Conservation (phyloP, 2,329 filamentous ascomycete species). For the Fusarium sp. region DNA sequence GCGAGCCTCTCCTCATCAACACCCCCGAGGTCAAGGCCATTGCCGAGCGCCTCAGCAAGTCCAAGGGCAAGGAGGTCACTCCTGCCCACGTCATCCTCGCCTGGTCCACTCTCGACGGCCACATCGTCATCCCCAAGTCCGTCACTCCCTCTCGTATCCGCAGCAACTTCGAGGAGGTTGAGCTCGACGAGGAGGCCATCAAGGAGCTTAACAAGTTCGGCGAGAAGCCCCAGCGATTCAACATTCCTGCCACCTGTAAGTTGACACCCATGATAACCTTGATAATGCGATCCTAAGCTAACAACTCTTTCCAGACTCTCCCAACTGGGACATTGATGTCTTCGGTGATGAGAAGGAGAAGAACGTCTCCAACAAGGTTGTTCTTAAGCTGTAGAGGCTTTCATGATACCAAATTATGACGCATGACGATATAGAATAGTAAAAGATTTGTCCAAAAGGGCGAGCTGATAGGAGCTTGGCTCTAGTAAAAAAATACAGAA, state of each 20-base stretch:
- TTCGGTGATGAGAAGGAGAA: slow-evolving; percentile 69
- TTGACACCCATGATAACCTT: slow-evolving; percentile 3
- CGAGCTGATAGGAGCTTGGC: background rate
- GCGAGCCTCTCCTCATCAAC: slow-evolving; percentile 69
- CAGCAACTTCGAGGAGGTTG: slow-evolving; percentile 78
- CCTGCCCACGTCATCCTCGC: slow-evolving; percentile 66
- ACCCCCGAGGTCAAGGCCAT: slow-evolving; percentile 69
- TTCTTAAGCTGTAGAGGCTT: slow-evolving; percentile 51
- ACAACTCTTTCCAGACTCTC: slow-evolving; percentile 57
- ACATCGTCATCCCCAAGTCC: slow-evolving; percentile 82
- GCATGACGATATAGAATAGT: slow-evolving; percentile 35
- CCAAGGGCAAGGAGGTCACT: slow-evolving; percentile 57
- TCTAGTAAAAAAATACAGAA: slow-evolving; percentile 18
- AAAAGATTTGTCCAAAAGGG: slow-evolving; percentile 7
- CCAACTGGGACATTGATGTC: slow-evolving; percentile 70
- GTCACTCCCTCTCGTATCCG: slow-evolving; percentile 77
- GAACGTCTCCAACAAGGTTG: slow-evolving; percentile 63
- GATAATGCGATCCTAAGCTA: background rate
- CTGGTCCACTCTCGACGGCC: slow-evolving; percentile 72
- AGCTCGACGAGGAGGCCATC: slow-evolving; percentile 72
- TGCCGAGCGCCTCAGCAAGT: slow-evolving; percentile 61
- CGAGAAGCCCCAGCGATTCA: slow-evolving; percentile 63
- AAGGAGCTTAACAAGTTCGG: slow-evolving; percentile 74
- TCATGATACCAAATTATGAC: slow-evolving; percentile 42
- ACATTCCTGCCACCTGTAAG: slow-evolving; percentile 61